Conservation (phyloP, 2,329 filamentous ascomycete species). For the Arthrobotrys conoides region DNA sequence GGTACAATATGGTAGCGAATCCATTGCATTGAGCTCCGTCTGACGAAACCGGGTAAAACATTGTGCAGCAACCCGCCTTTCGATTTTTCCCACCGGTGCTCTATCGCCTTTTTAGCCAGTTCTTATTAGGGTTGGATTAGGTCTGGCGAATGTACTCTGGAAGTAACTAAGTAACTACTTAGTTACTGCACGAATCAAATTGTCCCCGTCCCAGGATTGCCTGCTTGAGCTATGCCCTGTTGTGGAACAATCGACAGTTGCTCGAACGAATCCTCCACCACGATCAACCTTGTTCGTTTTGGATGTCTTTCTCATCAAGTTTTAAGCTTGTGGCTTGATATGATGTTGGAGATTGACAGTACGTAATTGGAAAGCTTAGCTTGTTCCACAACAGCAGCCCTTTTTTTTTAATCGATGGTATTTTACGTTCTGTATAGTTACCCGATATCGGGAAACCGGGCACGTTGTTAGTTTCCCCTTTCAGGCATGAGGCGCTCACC, state of each 20-base stretch:
- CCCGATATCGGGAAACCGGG: slow-evolving; percentile 55
- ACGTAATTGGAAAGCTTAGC: slow-evolving; percentile 52
- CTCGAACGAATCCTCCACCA: slow-evolving; percentile 1
- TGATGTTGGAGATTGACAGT: slow-evolving; percentile 6
- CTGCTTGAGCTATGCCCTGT: not conserved
- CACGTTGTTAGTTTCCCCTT: slow-evolving; percentile 50
- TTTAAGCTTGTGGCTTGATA: too few relatives aligned
- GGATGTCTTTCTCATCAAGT: not conserved
- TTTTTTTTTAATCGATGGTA: not conserved
- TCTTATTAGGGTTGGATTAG: slow-evolving; percentile 16
- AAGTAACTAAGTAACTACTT: not conserved
- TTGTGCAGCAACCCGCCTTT: slow-evolving; percentile 9
- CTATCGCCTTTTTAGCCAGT: slow-evolving; percentile 2
- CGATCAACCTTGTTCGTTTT: not conserved
- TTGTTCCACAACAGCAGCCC: slow-evolving; percentile 34
- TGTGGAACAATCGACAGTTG: slow-evolving; percentile 2
- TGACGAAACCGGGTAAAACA: slow-evolving; percentile 36
- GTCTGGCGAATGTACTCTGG: slow-evolving; percentile 1
- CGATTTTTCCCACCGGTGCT: not conserved
- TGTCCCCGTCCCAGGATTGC: not conserved
- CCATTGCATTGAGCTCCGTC: slow-evolving; percentile 30
- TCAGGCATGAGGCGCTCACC: slow-evolving; percentile 29
- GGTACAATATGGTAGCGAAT: slow-evolving; percentile 21
- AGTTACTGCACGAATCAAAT: not conserved
- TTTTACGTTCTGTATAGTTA: not conserved